Base-by-base conservation (phyloP, 139 green algal genomes). In the Haematococcus lacustris region DNA sequence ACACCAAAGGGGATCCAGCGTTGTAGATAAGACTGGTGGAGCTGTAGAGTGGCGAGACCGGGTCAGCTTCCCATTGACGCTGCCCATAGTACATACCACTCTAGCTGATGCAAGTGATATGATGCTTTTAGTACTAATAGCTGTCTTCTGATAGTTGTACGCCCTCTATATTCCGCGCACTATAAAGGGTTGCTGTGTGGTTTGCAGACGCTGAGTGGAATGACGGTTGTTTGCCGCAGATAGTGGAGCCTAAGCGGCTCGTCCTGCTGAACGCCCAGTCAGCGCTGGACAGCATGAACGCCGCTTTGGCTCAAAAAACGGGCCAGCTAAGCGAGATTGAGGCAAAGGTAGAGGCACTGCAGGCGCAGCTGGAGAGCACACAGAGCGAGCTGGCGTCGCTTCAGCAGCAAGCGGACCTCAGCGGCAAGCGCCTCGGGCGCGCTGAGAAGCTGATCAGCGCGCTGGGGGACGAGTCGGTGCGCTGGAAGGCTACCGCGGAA, bases 401-500 rank as follows among this genome's bases (percentile, higher is more conserved):
- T 38, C 71, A 80, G 73, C 17, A 28, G 43, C 76, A 90, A 78
- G 84, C 82, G 21, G 81, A 89, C 59, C 67, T 87, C 32, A 86
- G 73, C 2, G 43, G 71, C 38, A 76, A 82, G 64, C 79, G 89
- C 2, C 80, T 95, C 57, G 70, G 61, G 26, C 79, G 87, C 17
- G 90, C 90, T 2, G 86, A 76, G 38, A 88, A 91, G 76, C 82
- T 95, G 40, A 92, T 81, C 1, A 76, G 53, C 30, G 84, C 81
- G n/a, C 80, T 95, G 39, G 90, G 73, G 3, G 86, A 91, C 60
- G 90, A 95, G 84, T 17, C 17, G 28, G 59, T 66, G 38, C 7
- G 23, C 30, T 21, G 5, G 28, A 5, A 66, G 17, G 68, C 80
- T 41, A 88, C 80, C 9, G 82, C 84, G 13, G 81, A 80, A 66